Conservation (phyloP, 2,329 filamentous ascomycete species). For the Colletotrichum australisinense region DNA sequence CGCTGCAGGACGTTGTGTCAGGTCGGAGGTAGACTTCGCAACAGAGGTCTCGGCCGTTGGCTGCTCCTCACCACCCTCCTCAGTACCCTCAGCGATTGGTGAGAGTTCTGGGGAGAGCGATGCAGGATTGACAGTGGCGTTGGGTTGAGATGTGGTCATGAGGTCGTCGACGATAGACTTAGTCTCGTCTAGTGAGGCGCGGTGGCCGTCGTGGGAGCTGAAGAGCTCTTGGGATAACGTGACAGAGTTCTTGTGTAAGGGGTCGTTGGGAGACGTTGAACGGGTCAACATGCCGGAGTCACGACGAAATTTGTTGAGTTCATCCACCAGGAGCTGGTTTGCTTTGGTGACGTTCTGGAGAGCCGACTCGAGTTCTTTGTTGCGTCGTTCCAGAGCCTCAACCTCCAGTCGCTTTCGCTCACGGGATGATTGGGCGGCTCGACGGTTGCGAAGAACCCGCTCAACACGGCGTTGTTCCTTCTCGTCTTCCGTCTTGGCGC, state of each 20-base stretch:
- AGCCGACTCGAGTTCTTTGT: slow-evolving; percentile 75
- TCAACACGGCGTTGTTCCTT: slow-evolving; percentile 98
- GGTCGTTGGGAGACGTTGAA: slow-evolving; percentile 55
- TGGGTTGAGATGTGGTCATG: slow-evolving; percentile 52
- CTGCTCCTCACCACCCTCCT: slow-evolving; percentile 44
- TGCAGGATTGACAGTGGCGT: slow-evolving; percentile 69
- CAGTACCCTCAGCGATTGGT: slow-evolving; percentile 59
- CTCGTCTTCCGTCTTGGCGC: slow-evolving; percentile 98
- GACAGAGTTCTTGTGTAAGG: slow-evolving; percentile 58
- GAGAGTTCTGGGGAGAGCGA: slow-evolving; percentile 69
- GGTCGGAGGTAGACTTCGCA: slow-evolving; percentile 69
- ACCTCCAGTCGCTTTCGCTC: slow-evolving; percentile 92
- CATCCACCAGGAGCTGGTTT: slow-evolving; percentile 60
- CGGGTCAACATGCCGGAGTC: slow-evolving; percentile 54
- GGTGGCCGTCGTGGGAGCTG: slow-evolving; percentile 55
- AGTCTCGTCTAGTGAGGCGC: slow-evolving; percentile 42
- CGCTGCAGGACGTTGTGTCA: slow-evolving; percentile 99
- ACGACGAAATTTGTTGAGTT: slow-evolving; percentile 61
- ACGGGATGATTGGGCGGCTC: slow-evolving; percentile 94
- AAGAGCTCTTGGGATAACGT: slow-evolving; percentile 72
- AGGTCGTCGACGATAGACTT: slow-evolving; percentile 56
- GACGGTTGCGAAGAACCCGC: slow-evolving; percentile 94
- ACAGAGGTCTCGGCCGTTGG: slow-evolving; percentile 40
- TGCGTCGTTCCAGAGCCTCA: slow-evolving; percentile 83
- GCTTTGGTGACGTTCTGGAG: slow-evolving; percentile 69